Base-by-base conservation (phyloP, 768 basidiomycete genomes). In the Coprinopsis cinerea region DNA sequence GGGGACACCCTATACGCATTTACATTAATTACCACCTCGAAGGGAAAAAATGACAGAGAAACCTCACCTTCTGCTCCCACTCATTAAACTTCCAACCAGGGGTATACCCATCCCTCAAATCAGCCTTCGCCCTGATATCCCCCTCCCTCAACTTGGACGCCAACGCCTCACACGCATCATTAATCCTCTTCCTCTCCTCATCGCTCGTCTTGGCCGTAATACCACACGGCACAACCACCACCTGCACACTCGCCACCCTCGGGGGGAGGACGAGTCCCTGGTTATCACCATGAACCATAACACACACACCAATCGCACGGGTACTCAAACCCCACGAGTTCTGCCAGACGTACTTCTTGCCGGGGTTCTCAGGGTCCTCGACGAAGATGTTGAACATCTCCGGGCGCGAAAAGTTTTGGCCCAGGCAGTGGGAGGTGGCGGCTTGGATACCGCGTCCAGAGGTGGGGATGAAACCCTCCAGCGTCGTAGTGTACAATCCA, bases 41-140 rank as follows among this genome's bases (percentile, higher is more conserved):
- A 30, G 39, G 18, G 34, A 32, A n/a, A 9, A 35, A 41, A 32
- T 52, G 14, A 54, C 28, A 23, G 15, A 17, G 22, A 34, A 20
- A 46, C 52, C 68, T 41, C 53, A 88, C 92, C 82, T 95, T 91
- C 69, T 97, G 87, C 73, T 99, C 96, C 93, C 95, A 97, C 61
- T 98, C 92, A 64, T 97, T 96, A 75, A 96, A 99, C 72, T 99
- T 99, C 74, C 87, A 98, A 25, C 96, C 96, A 7, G 96, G 96
- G 25, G 95, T 98, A 67, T 98, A 96, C 6, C 89, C 92, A 2
- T 98, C 96, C 52, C 95, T 74, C 54, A 93, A 71, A 71, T 99
- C 96, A 1, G 91, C 91, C 67, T 85, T 91, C 27, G 90, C 89
- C 54, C 88, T 76, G 55, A 98, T 66, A 40, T 82, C 92, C 5